These are phyloP conservation scores for Hypoxylon sp. DNA, from an alignment of 2,329 filamentous ascomycete genomes.

Conservation along the genomic window DNA sequence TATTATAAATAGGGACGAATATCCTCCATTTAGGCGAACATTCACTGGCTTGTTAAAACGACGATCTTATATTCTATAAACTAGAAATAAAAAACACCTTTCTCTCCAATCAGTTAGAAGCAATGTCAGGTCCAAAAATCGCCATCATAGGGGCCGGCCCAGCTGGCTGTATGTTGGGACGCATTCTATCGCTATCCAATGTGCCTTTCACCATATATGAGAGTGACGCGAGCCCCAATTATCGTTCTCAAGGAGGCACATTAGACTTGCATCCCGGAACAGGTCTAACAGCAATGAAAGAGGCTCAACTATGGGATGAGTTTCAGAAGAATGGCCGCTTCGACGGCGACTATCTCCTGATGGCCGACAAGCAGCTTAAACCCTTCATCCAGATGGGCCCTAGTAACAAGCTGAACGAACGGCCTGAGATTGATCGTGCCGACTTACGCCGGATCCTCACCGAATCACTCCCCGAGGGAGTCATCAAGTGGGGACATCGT, in stretches of 20 bases:
- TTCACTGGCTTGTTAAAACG: neutral
- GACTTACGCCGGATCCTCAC: slow-evolving; percentile 59
- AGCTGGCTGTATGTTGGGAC: slow-evolving; percentile 63
- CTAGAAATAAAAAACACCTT: neutral
- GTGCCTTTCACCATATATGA: slow-evolving; percentile 64
- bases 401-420: slow-evolving; percentile 52
- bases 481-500: slow-evolving; percentile 60
- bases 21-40: neutral
- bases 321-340: slow-evolving; percentile 64
- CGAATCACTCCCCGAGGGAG: slow-evolving; percentile 58
- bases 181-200: slow-evolving; percentile 61
- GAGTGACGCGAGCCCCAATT: slow-evolving; percentile 57
- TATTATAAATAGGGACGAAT: slow-evolving; percentile 16
- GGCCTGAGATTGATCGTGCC: slow-evolving; percentile 66
- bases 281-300: slow-evolving; percentile 63
- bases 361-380: slow-evolving; percentile 58
- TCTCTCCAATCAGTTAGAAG: neutral
- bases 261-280: slow-evolving; percentile 66
- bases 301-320: slow-evolving; percentile 61
- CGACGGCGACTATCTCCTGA: slow-evolving; percentile 62
- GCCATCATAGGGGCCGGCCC: slow-evolving; percentile 64
- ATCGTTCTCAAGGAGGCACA: slow-evolving; percentile 63
- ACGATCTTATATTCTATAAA: neutral
- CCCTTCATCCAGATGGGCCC: slow-evolving; percentile 50
- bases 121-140: slow-evolving; percentile 50